These are phyloP conservation scores for Ceratobasidium sp. DNA, from an alignment of 1,284 basidiomycete genomes.

Conservation along the genomic window DNA sequence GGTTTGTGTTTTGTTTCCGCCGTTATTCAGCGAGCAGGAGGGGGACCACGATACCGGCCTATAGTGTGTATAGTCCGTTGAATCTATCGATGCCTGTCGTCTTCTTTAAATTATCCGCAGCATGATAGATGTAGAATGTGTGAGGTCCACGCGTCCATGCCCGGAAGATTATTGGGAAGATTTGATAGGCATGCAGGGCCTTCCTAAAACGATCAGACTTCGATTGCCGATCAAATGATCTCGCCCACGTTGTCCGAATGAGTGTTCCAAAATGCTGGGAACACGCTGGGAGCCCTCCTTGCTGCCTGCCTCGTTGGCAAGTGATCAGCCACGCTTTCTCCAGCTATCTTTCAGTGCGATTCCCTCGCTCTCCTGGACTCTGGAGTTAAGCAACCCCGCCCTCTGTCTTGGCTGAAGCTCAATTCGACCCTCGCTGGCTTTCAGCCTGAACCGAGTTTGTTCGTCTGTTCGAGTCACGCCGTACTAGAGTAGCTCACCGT, in stretches of 20 bases:
- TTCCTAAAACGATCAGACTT: not conserved
- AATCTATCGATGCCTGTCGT: not conserved
- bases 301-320: constrained; percentile 14
- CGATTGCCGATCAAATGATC: constrained; percentile 6
- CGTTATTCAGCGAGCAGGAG: too few relatives aligned
- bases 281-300: constrained; percentile 38
- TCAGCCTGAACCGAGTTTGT: not conserved
- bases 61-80: too few relatives aligned
- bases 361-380: constrained; percentile 39
- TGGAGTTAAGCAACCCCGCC: constrained; percentile 25
- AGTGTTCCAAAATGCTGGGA: not conserved
- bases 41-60: too few relatives aligned
- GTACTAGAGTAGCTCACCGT: not conserved
- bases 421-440: constrained; percentile 7
- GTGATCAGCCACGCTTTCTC: constrained; percentile 29
- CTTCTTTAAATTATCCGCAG: constrained; percentile 30
- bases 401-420: constrained; percentile 18
- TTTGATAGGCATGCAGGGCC: constrained; percentile 15
- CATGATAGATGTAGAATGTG: not conserved
- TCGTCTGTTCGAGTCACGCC: constrained; percentile 4
- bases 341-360: constrained; percentile 13
- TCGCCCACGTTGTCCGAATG: constrained; percentile 37
- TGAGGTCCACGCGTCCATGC: constrained; percentile 25
- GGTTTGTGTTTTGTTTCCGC: too few relatives aligned
- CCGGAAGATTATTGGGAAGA: constrained; percentile 22